Evolutionary conservation across 495 filamentous ascomycete genomes (phyloP), one percentile per base, ranked within the genome.

Genomic region (Xylaria intraflava): DNA sequence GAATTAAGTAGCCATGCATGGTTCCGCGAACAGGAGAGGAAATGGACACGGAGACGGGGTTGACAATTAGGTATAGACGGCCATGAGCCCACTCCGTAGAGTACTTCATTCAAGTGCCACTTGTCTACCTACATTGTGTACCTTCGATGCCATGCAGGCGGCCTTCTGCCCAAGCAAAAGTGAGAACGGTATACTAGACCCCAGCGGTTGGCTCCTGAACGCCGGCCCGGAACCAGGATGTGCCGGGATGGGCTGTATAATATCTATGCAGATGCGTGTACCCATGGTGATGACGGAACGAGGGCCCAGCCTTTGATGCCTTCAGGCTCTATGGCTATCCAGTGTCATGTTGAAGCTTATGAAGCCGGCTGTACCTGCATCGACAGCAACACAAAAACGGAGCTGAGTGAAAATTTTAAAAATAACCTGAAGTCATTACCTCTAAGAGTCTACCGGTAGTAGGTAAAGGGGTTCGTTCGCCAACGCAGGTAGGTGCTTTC

Each of bases 1-100:
- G 33, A 46, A 53, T 16, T 3, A 20, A 22, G 2, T 43, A 14
- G 44, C 30, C 17, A 47, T 55, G 52, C 45, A 49, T 35, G 45
- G 2, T 27, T 16, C 52, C 52, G 44, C 10, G n/a, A 17, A 12
- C 44, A 9, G 33, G 44, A 43, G 12, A 22, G 22, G 19, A 52
- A 49, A 29, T 16, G n/a, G n/a, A n/a, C n/a, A n/a, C 12, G 27
- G 20, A 44, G 42, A 17, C 39, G 26, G 24, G 29, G 40, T 17
- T n/a, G 12, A 44, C 9, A 52, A 44, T 7, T 19, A 14, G 9
- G 17, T 24, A 27, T 35, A 29, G 9, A 4, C 9, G 27, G 9
- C 14, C 31, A 11, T 38, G 35, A 7, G 35, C 5, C 17, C n/a
- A n/a, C n/a, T n/a, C n/a, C 27, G 50, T 53, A 40, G 26, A 30